Percentiles rank a stretch among this genome's conserved stretches.
Conservation (phyloP, 306 rosid genomes). For the Biancaea sappan region DNA sequence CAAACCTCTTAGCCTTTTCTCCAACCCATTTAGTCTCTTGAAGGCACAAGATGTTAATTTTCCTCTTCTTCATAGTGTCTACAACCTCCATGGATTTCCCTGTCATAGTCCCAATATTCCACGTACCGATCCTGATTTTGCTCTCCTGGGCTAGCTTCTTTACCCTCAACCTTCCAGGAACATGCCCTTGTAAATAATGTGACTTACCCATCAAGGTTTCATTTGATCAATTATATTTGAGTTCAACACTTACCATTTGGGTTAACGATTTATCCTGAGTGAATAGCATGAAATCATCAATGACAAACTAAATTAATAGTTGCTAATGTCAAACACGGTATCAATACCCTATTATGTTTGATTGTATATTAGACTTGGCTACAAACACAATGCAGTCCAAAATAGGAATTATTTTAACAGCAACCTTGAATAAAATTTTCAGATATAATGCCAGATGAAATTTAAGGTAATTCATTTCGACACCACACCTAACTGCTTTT, state of each 20-base stretch:
- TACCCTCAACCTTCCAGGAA: too few species aligned
- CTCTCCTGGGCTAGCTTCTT: too few species aligned
- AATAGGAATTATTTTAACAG: slow-evolving; percentile 9
- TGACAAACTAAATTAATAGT: background rate
- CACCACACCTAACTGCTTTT: slow-evolving; percentile 5
- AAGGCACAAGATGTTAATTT: too few species aligned
- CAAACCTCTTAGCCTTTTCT: too few species aligned
- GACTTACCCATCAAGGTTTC: too few species aligned
- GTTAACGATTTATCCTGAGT: background rate
- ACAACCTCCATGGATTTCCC: too few species aligned
- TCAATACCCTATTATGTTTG: background rate
- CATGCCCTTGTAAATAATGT: too few species aligned
- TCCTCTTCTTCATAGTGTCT: too few species aligned
- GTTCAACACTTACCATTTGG: background rate
- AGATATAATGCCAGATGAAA: slow-evolving; percentile 8
- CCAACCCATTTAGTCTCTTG: too few species aligned
- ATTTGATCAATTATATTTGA: too few species aligned
- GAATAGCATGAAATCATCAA: background rate
- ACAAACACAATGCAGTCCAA: background rate
- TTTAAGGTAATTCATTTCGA: background rate
- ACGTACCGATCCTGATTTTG: too few species aligned
- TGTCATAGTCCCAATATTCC: too few species aligned
- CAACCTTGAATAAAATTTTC: slow-evolving; percentile 3
- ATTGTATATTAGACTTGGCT: background rate
- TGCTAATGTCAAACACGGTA: background rate